These are phyloP conservation scores for Penstemon eatonii DNA, from an alignment of 257 asterid species.

Conservation along the genomic window DNA sequence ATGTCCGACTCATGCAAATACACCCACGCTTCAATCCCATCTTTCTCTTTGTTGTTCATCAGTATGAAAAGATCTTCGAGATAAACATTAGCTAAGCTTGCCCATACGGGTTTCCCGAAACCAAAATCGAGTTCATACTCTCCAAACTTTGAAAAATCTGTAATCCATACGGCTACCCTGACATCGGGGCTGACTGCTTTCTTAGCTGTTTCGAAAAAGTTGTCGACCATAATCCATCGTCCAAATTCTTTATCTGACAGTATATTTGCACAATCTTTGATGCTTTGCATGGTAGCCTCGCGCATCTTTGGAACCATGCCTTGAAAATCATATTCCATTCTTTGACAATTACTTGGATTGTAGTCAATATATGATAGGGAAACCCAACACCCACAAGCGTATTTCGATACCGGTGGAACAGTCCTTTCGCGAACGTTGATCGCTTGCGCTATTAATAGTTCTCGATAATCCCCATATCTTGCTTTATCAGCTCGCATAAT, in stretches of 20 bases:
- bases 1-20: conserved; percentile 35
- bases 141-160: conserved; percentile 37
- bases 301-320: conserved; percentile 11
- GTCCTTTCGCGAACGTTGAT: conserved; percentile 11
- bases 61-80: conserved; percentile 26
- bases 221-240: conserved; percentile 23
- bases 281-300: conserved; percentile 3
- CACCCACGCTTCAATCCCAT: conserved; percentile 22
- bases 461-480: background rate
- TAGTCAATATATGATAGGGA: background rate
- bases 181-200: conserved; percentile 2
- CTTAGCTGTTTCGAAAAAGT: background rate
- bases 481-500: background rate
- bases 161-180: conserved; percentile 1
- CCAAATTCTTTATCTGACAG: conserved; percentile 23
- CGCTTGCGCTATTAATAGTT: background rate
- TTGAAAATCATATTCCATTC: background rate
- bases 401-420: background rate
- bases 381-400: background rate
- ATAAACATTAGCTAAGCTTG: conserved; percentile 27
- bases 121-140: conserved; percentile 40
- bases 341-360: background rate
- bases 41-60: conserved; percentile 34
- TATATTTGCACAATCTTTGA: conserved; percentile 17
- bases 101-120: conserved; percentile 37